Conservation (phyloP, 768 basidiomycete genomes). For the Phaffia tasmanica region DNA sequence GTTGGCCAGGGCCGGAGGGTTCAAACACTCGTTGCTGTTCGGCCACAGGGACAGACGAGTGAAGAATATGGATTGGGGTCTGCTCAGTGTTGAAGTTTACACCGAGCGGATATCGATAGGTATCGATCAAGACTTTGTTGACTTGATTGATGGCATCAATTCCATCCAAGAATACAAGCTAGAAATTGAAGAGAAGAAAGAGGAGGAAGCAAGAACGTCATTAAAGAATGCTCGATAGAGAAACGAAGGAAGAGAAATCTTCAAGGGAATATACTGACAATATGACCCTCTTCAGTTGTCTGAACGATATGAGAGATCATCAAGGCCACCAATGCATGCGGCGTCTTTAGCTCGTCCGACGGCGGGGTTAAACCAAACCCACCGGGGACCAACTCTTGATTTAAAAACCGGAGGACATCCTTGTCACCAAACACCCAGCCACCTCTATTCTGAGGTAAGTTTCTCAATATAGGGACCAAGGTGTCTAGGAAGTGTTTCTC, state of each 20-base stretch:
- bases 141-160: constrained; percentile 79
- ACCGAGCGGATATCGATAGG: constrained; percentile 44
- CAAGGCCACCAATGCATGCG: constrained; percentile 67
- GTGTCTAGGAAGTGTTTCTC: constrained; percentile 69
- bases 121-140: constrained; percentile 51
- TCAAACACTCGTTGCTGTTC: constrained; percentile 87
- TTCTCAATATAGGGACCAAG: constrained; percentile 44
- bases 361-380: constrained; percentile 14
- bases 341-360: constrained; percentile 59
- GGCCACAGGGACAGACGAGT: constrained; percentile 74
- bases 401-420: constrained; percentile 58
- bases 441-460: constrained; percentile 30
- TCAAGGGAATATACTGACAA: constrained; percentile 46
- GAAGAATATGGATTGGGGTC: constrained; percentile 66
- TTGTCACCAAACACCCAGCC: constrained; percentile 64
- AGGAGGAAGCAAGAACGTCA: constrained; percentile 27
- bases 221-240: neutral
- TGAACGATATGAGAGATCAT: constrained; percentile 66
- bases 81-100: constrained; percentile 50
- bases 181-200: constrained; percentile 19
- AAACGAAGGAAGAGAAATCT: neutral
- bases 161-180: constrained; percentile 51
- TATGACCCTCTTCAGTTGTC: constrained; percentile 54
- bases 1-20: constrained; percentile 61
- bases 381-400: constrained; percentile 47